Conservation (phyloP, 371 early-diverging fungal species). For the Basidiobolus meristosporus region DNA sequence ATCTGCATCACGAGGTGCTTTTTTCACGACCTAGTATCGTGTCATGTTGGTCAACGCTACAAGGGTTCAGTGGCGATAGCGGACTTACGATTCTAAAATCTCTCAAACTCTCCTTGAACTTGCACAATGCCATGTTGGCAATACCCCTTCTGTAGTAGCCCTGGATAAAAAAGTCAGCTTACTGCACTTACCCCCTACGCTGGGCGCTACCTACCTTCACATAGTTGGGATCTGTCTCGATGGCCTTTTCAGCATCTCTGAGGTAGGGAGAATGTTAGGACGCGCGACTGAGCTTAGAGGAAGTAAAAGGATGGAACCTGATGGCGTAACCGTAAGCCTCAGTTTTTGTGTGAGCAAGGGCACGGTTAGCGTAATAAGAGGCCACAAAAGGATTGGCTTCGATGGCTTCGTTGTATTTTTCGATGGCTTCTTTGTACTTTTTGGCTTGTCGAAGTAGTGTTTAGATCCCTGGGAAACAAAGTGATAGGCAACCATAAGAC, state of each 20-base stretch:
- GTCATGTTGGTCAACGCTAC: conserved; percentile 10
- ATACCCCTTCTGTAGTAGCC: conserved; percentile 79
- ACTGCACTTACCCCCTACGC: background rate
- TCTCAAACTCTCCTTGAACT: conserved; percentile 63
- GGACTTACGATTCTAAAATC: conserved; percentile 53
- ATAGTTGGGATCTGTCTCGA: conserved; percentile 62
- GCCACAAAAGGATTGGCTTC: conserved; percentile 60
- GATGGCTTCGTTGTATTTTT: conserved; percentile 69
- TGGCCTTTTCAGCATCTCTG: conserved; percentile 71
- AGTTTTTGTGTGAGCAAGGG: conserved; percentile 68
- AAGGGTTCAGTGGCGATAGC: conserved; percentile 6
- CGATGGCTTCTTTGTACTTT: conserved; percentile 65
- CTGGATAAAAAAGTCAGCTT: conserved; percentile 6
- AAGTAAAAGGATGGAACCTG: conserved; percentile 15
- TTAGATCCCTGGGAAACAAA: background rate
- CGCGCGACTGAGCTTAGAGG: conserved; percentile 1
- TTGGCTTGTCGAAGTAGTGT: conserved; percentile 15
- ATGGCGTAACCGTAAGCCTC: conserved; percentile 87
- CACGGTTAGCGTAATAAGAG: conserved; percentile 81
- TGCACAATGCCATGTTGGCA: conserved; percentile 69
- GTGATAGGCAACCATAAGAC: background rate
- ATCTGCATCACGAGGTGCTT: conserved; percentile 45
- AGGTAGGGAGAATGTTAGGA: background rate
- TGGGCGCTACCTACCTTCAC: conserved; percentile 45
- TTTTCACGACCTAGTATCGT: conserved; percentile 23